A percentile compares a stretch with the other conserved stretches of the same genome.
Conservation (phyloP, 2,329 filamentous ascomycete species). For the Monosporascus sp. region DNA sequence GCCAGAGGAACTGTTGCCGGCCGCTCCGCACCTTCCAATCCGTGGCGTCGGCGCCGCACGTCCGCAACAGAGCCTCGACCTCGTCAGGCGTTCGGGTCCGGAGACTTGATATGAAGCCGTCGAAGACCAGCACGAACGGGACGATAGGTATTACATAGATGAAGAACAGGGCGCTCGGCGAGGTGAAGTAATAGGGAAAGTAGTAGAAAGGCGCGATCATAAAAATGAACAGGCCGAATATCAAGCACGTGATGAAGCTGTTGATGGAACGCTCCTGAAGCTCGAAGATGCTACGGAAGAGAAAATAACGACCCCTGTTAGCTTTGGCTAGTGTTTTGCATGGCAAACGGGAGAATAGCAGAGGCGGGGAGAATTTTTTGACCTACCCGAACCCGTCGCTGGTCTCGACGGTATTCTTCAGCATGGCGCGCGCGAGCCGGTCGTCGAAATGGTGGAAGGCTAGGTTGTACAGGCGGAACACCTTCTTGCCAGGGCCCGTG, state of each 20-base stretch:
- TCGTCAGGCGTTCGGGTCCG: conserved; percentile 64
- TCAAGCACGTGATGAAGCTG: conserved; percentile 47
- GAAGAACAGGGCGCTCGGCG: conserved; percentile 54
- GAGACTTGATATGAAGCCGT: conserved; percentile 63
- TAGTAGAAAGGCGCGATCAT: conserved; percentile 48
- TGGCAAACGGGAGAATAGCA: background rate
- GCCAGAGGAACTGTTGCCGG: conserved; percentile 42
- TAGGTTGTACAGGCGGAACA: conserved; percentile 68
- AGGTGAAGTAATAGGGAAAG: conserved; percentile 47
- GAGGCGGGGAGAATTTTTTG: background rate
- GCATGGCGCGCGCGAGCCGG: conserved; percentile 51
- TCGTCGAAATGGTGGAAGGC: conserved; percentile 76
- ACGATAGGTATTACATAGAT: conserved; percentile 62
- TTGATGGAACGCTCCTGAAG: conserved; percentile 60
- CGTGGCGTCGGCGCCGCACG: conserved; percentile 40
- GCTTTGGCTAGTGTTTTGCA: background rate
- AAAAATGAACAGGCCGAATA: conserved; percentile 49
- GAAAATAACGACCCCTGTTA: background rate
- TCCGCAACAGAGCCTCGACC: conserved; percentile 53
- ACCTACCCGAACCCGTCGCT: conserved; percentile 57
- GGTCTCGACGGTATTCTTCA: conserved; percentile 60
- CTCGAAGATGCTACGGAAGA: conserved; percentile 56
- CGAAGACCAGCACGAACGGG: conserved; percentile 62
- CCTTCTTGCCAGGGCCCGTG: conserved; percentile 34
- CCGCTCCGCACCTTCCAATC: conserved; percentile 48